Evolutionary conservation across 139 green algal species (phyloP).

Genomic region (Chlorella sp.): DNA sequence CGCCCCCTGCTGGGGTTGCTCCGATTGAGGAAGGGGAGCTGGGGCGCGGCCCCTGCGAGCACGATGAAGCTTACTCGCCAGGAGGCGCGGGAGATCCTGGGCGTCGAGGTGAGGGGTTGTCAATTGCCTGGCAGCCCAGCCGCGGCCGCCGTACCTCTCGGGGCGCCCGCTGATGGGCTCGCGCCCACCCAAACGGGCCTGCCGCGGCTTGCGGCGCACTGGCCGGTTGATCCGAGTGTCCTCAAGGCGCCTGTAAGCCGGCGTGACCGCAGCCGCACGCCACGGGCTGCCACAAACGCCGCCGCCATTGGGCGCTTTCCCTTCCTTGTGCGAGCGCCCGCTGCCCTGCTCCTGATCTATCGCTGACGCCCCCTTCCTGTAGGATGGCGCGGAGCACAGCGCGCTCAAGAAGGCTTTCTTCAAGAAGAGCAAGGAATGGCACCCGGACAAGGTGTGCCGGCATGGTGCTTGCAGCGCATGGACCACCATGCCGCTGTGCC

Average conservation of each 20-base stretch:
- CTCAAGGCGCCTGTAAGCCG: too few relatives aligned
- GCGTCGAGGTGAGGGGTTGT: slow-evolving; percentile 2
- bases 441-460: slow-evolving; percentile 38
- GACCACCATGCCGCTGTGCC: too few relatives aligned
- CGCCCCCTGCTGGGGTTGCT: too few relatives aligned
- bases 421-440: slow-evolving; percentile 31
- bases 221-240: too few relatives aligned
- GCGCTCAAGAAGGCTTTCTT: slow-evolving; percentile 27
- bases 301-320: neutral
- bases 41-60: too few relatives aligned
- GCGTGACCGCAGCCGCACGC: too few relatives aligned
- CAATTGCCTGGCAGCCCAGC: too few relatives aligned
- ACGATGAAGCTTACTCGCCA: slow-evolving; percentile 15
- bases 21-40: neutral
- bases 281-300: too few relatives aligned
- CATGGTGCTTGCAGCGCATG: too few relatives aligned
- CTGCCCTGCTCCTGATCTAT: neutral
- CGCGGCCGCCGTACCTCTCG: too few relatives aligned
- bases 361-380: neutral
- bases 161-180: too few relatives aligned
- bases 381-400: slow-evolving; percentile 13
- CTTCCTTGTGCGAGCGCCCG: neutral
- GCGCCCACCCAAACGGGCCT: too few relatives aligned
- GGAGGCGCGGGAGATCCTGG: slow-evolving; percentile 1
- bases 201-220: neutral